A percentile compares a stretch with the other conserved stretches of the same genome.
These are phyloP conservation scores for Myrica gale DNA, from an alignment of 306 rosid species.

Conservation along the genomic window DNA sequence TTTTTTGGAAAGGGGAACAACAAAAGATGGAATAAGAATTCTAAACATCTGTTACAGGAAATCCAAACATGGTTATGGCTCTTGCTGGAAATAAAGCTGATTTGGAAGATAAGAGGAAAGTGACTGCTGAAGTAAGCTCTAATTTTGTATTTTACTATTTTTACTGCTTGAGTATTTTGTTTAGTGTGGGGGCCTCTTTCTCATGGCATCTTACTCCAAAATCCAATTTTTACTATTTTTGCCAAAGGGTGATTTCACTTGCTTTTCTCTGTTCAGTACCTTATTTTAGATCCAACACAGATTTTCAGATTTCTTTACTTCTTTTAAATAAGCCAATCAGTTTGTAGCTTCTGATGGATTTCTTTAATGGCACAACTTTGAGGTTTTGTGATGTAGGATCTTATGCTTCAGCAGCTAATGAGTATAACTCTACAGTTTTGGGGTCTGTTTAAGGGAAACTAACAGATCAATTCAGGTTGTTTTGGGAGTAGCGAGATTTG, in stretches of 20 bases:
- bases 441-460: not conserved
- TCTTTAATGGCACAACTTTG: not conserved
- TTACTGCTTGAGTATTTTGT: not conserved
- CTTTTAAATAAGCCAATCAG: not conserved
- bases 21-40: not conserved
- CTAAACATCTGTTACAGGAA: slow-evolving; percentile 39
- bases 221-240: not conserved
- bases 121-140: slow-evolving; percentile 52
- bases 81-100: slow-evolving; percentile 64
- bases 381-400: not conserved
- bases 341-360: not conserved
- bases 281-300: not conserved
- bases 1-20: not conserved
- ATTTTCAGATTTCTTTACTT: not conserved
- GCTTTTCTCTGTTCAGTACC: not conserved
- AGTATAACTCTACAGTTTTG: not conserved
- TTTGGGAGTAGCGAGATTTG: not conserved
- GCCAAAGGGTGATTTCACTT: not conserved
- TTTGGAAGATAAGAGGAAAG: slow-evolving; percentile 59
- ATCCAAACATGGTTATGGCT: slow-evolving; percentile 61
- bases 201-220: too few species aligned
- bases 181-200: not conserved
- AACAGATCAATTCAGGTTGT: not conserved
- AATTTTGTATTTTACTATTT: not conserved
- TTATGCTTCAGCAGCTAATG: not conserved